These are phyloP conservation scores for Pichia sp. DNA, from an alignment of 1,139 yeast species.

Conservation along the genomic window DNA sequence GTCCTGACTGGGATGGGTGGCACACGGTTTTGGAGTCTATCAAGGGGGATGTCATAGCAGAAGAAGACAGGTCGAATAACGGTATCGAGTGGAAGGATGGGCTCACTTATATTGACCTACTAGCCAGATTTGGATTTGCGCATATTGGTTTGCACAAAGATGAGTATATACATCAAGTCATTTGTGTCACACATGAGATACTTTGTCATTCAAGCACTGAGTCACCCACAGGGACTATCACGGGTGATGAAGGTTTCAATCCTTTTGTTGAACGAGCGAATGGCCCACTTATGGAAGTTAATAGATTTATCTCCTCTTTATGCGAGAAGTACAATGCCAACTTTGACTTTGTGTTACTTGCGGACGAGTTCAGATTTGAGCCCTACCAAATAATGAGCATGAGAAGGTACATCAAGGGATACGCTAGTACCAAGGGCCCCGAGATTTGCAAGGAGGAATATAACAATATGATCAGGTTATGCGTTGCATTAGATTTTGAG, in stretches of 20 bases:
- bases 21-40: conserved; percentile 37
- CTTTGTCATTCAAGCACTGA: conserved; percentile 1
- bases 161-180: conserved; percentile 16
- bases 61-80: conserved; percentile 6
- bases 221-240: background rate
- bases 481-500: conserved; percentile 19
- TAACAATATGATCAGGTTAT: conserved; percentile 12
- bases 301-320: conserved; percentile 7
- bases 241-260: background rate
- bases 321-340: conserved; percentile 17
- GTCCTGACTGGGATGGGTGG: conserved; percentile 55
- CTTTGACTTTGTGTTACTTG: conserved; percentile 19
- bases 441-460: background rate
- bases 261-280: conserved; percentile 3
- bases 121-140: conserved; percentile 17
- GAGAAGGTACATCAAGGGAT: conserved; percentile 8
- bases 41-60: conserved; percentile 24
- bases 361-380: conserved; percentile 23
- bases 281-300: conserved; percentile 1
- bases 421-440: background rate
- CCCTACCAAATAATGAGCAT: conserved; percentile 16
- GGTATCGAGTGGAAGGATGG: conserved; percentile 19
- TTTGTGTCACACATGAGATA: conserved; percentile 19
- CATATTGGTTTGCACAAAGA: conserved; percentile 2
- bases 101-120: conserved; percentile 15